phyloP scores from a whole-genome alignment of 768 basidiomycete species.

The Podaxis sp. region DNA sequence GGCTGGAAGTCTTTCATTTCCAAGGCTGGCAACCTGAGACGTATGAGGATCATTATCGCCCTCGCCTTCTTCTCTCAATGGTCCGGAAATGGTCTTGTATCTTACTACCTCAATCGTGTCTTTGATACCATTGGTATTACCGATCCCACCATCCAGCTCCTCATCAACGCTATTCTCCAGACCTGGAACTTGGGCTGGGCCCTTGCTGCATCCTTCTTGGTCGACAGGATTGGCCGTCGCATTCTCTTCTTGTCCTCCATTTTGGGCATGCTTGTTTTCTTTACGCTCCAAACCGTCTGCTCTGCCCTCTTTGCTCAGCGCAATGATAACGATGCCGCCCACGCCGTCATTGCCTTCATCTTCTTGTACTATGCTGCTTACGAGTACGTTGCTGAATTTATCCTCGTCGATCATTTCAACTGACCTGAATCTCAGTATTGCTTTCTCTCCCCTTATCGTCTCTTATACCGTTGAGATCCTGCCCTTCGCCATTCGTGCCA shows the following conservation, averaged over 20 bases:
- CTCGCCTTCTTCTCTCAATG: constrained; percentile 84
- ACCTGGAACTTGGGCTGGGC: constrained; percentile 66
- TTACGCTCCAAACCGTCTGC: constrained; percentile 64
- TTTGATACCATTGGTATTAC: constrained; percentile 67
- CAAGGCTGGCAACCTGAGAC: constrained; percentile 68
- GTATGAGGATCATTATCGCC: constrained; percentile 72
- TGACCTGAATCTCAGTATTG: constrained; percentile 38
- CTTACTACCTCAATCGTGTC: constrained; percentile 76
- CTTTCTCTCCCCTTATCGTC: constrained; percentile 83
- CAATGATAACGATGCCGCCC: constrained; percentile 40
- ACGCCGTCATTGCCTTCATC: constrained; percentile 78
- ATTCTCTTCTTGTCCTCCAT: constrained; percentile 61
- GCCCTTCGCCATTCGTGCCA: constrained; percentile 78
- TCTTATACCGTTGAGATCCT: constrained; percentile 88
- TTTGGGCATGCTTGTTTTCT: constrained; percentile 59
- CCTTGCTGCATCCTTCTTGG: constrained; percentile 27
- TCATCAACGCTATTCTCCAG: constrained; percentile 84
- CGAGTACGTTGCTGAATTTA: constrained; percentile 42
- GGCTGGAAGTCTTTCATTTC: constrained; percentile 68
- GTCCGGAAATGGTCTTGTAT: constrained; percentile 83
- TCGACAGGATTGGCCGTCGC: constrained; percentile 69
- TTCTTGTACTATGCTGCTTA: constrained; percentile 80
- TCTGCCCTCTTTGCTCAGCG: constrained; percentile 51
- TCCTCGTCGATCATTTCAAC: background rate
- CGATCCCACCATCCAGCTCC: constrained; percentile 55